Percentiles rank a stretch among this genome's conserved stretches.
phyloP scores from a whole-genome alignment of 192 early-diverging fungal species.

The Pilobolus umbonatus region DNA sequence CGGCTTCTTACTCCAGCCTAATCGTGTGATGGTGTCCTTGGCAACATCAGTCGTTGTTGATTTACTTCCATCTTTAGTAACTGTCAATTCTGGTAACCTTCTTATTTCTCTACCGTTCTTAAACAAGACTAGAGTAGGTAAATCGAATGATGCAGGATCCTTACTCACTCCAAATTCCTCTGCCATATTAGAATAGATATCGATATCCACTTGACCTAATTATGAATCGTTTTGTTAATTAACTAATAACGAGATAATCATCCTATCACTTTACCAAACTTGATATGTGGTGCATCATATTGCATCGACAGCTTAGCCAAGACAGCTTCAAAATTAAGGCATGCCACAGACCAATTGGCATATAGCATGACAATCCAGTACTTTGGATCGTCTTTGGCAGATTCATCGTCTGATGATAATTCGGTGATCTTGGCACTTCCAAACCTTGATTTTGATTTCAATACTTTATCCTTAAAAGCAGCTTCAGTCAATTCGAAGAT shows the following conservation, averaged over 20 bases:
- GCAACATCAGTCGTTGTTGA: conserved; percentile 22
- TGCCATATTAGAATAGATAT: conserved; percentile 40
- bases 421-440: conserved; percentile 19
- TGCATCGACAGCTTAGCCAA: conserved; percentile 44
- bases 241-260: too few species aligned
- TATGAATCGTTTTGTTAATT: too few species aligned
- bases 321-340: conserved; percentile 46
- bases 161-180: conserved; percentile 43
- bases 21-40: conserved; percentile 32
- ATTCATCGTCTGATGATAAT: conserved; percentile 33
- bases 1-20: conserved; percentile 30
- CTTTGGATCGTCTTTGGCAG: conserved; percentile 27
- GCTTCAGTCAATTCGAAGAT: conserved; percentile 34
- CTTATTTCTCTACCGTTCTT: conserved; percentile 44
- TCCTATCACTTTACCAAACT: conserved; percentile 20
- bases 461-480: conserved; percentile 24
- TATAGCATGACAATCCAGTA: conserved; percentile 54
- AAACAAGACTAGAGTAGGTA: conserved; percentile 48
- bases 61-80: conserved; percentile 28
- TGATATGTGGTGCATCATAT: conserved; percentile 29
- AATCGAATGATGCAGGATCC: conserved; percentile 46
- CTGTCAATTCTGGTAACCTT: conserved; percentile 39
- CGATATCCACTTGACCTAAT: conserved; percentile 48
- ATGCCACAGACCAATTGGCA: conserved; percentile 47
- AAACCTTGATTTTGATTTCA: not conserved